Evolutionary conservation across 768 basidiomycete genomes (phyloP).

Genomic region (Russula foetens): DNA sequence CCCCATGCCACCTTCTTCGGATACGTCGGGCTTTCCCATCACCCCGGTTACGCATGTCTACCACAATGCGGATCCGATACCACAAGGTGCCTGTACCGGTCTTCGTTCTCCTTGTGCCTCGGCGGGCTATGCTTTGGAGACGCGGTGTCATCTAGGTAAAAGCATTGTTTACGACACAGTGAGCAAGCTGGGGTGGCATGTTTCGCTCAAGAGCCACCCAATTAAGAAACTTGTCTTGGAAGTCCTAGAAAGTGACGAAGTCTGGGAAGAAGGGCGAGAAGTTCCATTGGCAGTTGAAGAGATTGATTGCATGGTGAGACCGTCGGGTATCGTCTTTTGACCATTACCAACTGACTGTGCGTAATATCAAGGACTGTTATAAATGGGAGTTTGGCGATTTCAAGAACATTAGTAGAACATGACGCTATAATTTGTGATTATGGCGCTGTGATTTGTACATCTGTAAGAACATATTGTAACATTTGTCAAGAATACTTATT

Average conservation of each 20-base stretch:
- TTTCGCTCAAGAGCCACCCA: conserved; percentile 46
- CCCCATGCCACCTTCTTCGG: conserved; percentile 38
- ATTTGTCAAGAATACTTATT: background rate
- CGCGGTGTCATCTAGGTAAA: conserved; percentile 53
- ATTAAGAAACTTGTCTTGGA: conserved; percentile 48
- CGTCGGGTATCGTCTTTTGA: background rate
- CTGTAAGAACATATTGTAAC: background rate
- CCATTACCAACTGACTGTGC: background rate
- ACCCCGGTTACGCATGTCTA: conserved; percentile 39
- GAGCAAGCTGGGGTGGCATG: conserved; percentile 50
- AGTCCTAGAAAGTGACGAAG: conserved; percentile 42
- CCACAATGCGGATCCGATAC: conserved; percentile 67
- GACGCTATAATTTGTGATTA: background rate
- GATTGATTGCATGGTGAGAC: conserved; percentile 50
- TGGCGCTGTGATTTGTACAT: background rate
- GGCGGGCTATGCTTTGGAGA: conserved; percentile 60
- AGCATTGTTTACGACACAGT: conserved; percentile 64
- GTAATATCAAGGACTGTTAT: conserved; percentile 52
- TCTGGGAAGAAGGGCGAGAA: conserved; percentile 38
- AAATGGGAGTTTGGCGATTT: conserved; percentile 66
- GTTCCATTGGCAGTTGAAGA: conserved; percentile 55
- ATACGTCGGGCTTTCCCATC: conserved; percentile 9
- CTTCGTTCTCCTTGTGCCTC: conserved; percentile 44
- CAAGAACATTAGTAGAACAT: conserved; percentile 34
- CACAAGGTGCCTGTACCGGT: conserved; percentile 49